Percentiles rank a stretch among this genome's conserved stretches.
These are phyloP conservation scores for Symbiodinium pilosum DNA, from an alignment of 73 alveolate species.

Conservation along the genomic window DNA sequence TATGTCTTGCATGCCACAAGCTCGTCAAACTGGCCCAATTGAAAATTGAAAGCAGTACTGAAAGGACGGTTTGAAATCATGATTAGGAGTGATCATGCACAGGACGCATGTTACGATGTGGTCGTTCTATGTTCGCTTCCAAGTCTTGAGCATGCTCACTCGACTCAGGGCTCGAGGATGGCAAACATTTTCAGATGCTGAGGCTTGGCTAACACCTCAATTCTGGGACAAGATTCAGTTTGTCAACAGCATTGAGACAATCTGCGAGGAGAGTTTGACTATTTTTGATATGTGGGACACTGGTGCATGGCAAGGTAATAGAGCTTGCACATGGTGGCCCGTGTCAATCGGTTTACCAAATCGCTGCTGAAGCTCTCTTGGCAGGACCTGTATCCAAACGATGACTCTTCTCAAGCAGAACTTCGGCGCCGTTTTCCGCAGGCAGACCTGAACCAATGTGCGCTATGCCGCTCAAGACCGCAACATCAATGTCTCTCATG, in stretches of 20 bases:
- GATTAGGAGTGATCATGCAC: background rate
- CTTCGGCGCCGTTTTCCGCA: slow-evolving; percentile 66
- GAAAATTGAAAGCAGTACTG: background rate
- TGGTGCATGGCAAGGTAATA: too few relatives aligned
- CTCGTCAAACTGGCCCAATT: slow-evolving; percentile 29
- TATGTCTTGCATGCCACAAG: slow-evolving; percentile 61
- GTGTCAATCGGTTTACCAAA: too few relatives aligned
- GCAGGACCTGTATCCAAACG: slow-evolving; percentile 50
- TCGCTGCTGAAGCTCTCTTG: too few relatives aligned
- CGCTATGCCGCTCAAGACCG: background rate
- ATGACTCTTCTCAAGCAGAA: slow-evolving; percentile 29
- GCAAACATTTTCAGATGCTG: too few relatives aligned
- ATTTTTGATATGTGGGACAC: too few relatives aligned
- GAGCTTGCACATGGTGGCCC: too few relatives aligned
- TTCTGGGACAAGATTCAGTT: slow-evolving; percentile 71
- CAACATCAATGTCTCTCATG: background rate
- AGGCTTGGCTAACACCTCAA: slow-evolving; percentile 87
- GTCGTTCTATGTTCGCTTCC: slow-evolving; percentile 55
- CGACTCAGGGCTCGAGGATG: too few relatives aligned
- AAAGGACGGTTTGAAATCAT: background rate
- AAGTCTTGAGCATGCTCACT: too few relatives aligned
- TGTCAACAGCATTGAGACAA: slow-evolving; percentile 62
- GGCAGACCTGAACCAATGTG: slow-evolving; percentile 14
- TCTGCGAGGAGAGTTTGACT: slow-evolving; percentile 69
- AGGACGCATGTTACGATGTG: slow-evolving; percentile 75